Conservation (phyloP, 768 basidiomycete genomes). For the Suillus variegatus region DNA sequence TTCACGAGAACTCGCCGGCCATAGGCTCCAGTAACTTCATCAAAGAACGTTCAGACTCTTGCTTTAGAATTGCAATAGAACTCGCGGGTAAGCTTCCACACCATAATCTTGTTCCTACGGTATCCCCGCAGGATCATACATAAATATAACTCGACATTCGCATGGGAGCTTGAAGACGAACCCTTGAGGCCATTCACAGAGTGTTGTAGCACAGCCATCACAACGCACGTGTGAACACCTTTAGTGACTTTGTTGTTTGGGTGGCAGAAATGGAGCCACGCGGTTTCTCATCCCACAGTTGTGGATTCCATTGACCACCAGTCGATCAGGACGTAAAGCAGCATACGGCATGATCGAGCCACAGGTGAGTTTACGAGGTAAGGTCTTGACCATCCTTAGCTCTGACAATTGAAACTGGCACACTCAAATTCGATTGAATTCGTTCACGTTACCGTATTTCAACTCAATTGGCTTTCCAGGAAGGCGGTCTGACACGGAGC, state of each 20-base stretch:
- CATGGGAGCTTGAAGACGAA: neutral
- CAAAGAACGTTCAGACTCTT: neutral
- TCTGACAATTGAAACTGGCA: neutral
- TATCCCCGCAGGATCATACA: neutral
- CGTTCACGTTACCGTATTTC: neutral
- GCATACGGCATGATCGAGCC: neutral
- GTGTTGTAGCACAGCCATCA: neutral
- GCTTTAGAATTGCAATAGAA: neutral
- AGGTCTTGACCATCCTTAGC: neutral
- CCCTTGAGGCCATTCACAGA: neutral
- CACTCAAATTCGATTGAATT: neutral
- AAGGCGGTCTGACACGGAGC: neutral
- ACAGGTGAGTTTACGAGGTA: neutral
- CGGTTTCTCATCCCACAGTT: neutral
- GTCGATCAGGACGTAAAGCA: conserved; percentile 1
- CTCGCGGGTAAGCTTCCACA: neutral
- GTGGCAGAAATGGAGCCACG: neutral
- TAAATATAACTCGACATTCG: neutral
- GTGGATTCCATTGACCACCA: neutral
- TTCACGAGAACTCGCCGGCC: neutral
- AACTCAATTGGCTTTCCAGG: neutral
- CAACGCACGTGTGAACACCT: neutral
- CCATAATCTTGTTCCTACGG: neutral
- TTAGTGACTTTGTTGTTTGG: neutral
- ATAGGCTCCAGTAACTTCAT: neutral